phyloP scores from a whole-genome alignment of 1,284 basidiomycete genomes.

The Bjerkandera adusta region DNA sequence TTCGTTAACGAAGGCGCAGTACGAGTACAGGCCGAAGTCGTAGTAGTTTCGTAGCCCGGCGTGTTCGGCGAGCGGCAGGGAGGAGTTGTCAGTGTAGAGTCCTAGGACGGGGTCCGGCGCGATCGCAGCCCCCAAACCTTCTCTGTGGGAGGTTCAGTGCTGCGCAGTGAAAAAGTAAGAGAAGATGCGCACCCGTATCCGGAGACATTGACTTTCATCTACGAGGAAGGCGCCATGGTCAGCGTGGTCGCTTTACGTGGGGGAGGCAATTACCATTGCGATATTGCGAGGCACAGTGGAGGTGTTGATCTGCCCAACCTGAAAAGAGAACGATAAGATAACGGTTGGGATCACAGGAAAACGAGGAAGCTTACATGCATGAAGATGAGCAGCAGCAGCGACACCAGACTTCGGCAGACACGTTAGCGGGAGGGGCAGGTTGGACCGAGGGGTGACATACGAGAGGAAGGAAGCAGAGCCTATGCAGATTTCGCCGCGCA shows the following conservation, averaged over 20 bases:
- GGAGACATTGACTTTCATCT: slow-evolving; percentile 71
- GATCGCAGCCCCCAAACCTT: slow-evolving; percentile 47
- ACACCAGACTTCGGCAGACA: slow-evolving; percentile 46
- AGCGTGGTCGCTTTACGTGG: slow-evolving; percentile 4
- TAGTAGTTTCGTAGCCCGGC: slow-evolving; percentile 69
- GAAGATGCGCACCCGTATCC: slow-evolving; percentile 52
- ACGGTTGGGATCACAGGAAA: slow-evolving; percentile 9
- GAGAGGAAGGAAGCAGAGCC: slow-evolving; percentile 65
- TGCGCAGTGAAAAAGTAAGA: slow-evolving; percentile 8
- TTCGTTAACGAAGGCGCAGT: slow-evolving; percentile 66
- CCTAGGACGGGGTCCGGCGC: slow-evolving; percentile 53
- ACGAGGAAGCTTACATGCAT: slow-evolving; percentile 56
- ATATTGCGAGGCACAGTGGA: slow-evolving; percentile 67
- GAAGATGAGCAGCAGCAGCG: slow-evolving; percentile 73
- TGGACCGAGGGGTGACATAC: slow-evolving; percentile 40
- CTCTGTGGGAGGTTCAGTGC: slow-evolving; percentile 34
- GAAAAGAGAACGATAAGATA: slow-evolving; percentile 32
- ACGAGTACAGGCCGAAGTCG: slow-evolving; percentile 74
- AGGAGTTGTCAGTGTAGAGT: slow-evolving; percentile 68
- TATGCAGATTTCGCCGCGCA: slow-evolving; percentile 74
- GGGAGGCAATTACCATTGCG: slow-evolving; percentile 53
- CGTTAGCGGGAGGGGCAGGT: slow-evolving; percentile 8
- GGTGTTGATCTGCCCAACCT: slow-evolving; percentile 83
- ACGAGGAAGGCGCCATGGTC: too few relatives aligned
- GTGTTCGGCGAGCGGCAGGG: slow-evolving; percentile 52